Base-by-base conservation (phyloP, 441 rosid genomes). In the Euphorbia corollata region DNA sequence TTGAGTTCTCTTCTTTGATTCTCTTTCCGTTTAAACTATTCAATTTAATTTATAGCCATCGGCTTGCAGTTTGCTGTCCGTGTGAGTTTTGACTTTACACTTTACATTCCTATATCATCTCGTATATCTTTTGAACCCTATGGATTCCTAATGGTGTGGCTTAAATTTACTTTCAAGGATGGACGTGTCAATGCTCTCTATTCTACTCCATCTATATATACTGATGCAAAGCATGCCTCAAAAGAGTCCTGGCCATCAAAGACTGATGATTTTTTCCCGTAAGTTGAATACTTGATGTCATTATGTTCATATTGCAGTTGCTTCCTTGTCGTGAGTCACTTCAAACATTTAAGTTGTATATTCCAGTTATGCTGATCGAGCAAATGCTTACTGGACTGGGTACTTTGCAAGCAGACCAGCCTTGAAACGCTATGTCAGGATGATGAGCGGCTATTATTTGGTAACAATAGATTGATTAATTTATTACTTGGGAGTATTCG, bases 321-420 rank as follows among this genome's bases (percentile, higher is more conserved):
- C 67, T 77, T 68, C 45, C 38, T 68, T 65, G 54, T 23, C 60
- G 53, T 63, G 50, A 55, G 64, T 66, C 68, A 34, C 63, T 64
- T 71, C 39, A 66, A 77, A 34, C 62, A 71, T 65, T 66, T 76
- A 66, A 77, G 48, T 68, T 59, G 48, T 77, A 50, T 22, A 32
- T 70, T 60, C 65, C 92, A 95, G 99, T 64, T 95, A 95, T 71
- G 99, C 99, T 82, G 99, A 95, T 75, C 90, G 88, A 78, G 84
- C 69, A 60, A 87, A 92, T 86, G 92, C 91, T 73, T 95, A 88
- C 78, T 95, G 99, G 99, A 95, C 99, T 51, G 98, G 99, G 69
- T 95, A 92, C 80, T 95, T 87, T 75, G 74, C 96, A 62, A 95
- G 99, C 73, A 88, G 99, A 72, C 91, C 99, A 68, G 93, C 97